Evolutionary conservation across 495 filamentous ascomycete species (phyloP), one percentile per base, ranked within the genome.

Genomic region (Gamarada debralockiae): DNA sequence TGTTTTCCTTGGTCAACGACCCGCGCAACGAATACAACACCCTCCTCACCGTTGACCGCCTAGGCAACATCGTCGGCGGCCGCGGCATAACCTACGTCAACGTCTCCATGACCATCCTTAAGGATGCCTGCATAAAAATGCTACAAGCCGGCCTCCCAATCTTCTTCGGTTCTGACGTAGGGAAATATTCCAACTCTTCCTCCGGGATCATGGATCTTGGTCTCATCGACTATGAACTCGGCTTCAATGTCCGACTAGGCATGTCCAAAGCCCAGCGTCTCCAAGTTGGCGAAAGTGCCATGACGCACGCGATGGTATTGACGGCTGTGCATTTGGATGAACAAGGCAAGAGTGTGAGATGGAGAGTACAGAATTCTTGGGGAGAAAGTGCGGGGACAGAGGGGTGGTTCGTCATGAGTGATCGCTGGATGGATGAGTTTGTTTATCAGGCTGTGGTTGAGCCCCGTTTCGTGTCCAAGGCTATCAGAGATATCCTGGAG

Each of bases 271-370:
- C 84, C 2, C 76, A 87, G 44, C 66, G 89, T 0, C 69, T 95
- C 13, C 67, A 76, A 54, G 84, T 82, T 0, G 82, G 85, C 4
- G 90, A 93, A 69, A 81, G 77, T 18, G 70, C 74, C 5, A 92
- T 95, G 90, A 95, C 89, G 7, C 90, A 93, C 61, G 90, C 90
- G 0, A 96, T 96, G 90, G 87, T 93, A 2, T 68, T 96, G 40
- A 95, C 87, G 3, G 90, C 77, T 0, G 90, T 95, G 41, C 88
- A 95, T 65, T 55, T 95, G 8, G 77, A 83, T 48, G 68, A 66
- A n/a, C 73, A 81, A 31, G 82, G 78, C 0, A 74, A 78, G 61
- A 72, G 83, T 1, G 78, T 87, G 3, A 71, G 89, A 45, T 95
- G 90, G 90, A 69, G 89, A 24, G 87, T 95, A 41, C 86, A 95